A percentile compares a stretch with the other conserved stretches of the same genome.
Conservation (phyloP, 2,329 filamentous ascomycete genomes). For the Alternaria sp. region DNA sequence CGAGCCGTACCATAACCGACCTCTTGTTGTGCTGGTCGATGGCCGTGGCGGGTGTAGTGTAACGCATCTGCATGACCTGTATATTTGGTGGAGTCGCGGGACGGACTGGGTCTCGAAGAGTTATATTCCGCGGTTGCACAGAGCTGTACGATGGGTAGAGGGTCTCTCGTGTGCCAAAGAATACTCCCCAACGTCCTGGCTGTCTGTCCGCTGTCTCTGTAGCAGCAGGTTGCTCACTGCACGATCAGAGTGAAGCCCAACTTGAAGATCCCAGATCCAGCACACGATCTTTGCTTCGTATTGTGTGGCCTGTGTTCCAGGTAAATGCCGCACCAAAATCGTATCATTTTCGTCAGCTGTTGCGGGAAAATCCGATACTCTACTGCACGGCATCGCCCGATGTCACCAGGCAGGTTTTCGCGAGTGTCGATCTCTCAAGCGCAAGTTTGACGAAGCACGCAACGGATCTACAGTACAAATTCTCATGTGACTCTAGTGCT, state of each 20-base stretch:
- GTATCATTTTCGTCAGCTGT: conserved; percentile 1
- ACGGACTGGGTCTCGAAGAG: background rate
- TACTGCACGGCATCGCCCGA: conserved; percentile 4
- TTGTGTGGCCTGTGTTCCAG: background rate
- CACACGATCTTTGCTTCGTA: background rate
- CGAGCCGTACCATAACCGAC: background rate
- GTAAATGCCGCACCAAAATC: conserved; percentile 1
- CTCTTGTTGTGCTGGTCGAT: background rate
- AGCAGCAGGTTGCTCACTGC: background rate
- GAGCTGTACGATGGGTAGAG: background rate
- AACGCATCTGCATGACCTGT: background rate
- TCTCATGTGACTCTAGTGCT: conserved; percentile 1
- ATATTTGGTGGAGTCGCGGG: background rate
- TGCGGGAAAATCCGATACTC: background rate
- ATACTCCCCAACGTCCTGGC: background rate
- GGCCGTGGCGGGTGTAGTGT: background rate
- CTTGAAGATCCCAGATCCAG: background rate
- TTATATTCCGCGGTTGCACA: background rate
- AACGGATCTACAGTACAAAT: background rate
- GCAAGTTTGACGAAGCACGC: background rate
- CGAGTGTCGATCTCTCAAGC: conserved; percentile 5
- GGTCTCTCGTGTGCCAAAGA: background rate
- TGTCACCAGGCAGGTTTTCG: conserved; percentile 1
- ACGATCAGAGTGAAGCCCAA: background rate
- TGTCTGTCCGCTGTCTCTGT: background rate